Conservation (phyloP, 1,284 basidiomycete species). For the Apiotrichum mycotoxinovorans region DNA sequence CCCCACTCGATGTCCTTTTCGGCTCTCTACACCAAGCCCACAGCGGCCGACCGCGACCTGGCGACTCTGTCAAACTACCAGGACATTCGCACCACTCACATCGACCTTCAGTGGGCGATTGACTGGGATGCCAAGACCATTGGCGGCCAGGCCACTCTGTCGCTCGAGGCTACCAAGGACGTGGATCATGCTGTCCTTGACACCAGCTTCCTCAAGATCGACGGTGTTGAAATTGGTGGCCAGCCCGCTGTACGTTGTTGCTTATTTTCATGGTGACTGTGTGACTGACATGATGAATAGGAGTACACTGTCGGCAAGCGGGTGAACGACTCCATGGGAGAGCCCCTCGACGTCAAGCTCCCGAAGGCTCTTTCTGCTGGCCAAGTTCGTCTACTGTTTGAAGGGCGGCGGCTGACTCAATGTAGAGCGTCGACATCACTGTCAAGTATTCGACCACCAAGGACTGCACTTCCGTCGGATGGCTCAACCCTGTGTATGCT, state of each 20-base stretch:
- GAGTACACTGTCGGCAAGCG: slow-evolving; percentile 57
- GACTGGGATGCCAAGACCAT: slow-evolving; percentile 70
- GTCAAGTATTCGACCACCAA: slow-evolving; percentile 72
- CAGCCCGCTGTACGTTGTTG: slow-evolving; percentile 52
- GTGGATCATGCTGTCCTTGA: slow-evolving; percentile 73
- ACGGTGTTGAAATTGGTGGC: slow-evolving; percentile 58
- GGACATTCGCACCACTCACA: slow-evolving; percentile 63
- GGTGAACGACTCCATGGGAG: slow-evolving; percentile 45
- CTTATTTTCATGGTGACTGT: neutral
- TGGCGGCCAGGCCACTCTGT: slow-evolving; percentile 65
- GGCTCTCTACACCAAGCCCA: slow-evolving; percentile 17
- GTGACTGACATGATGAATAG: slow-evolving; percentile 36
- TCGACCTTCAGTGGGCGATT: slow-evolving; percentile 76
- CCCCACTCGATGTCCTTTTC: slow-evolving; percentile 33
- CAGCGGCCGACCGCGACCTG: slow-evolving; percentile 55
- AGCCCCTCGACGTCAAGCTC: slow-evolving; percentile 48
- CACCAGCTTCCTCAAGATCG: slow-evolving; percentile 68
- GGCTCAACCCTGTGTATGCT: slow-evolving; percentile 76
- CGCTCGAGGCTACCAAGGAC: slow-evolving; percentile 55
- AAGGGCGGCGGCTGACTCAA: slow-evolving; percentile 32
- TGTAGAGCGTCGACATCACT: slow-evolving; percentile 57
- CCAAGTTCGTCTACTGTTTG: slow-evolving; percentile 49
- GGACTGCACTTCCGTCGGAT: slow-evolving; percentile 82
- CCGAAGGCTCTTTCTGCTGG: slow-evolving; percentile 27
- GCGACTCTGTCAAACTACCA: slow-evolving; percentile 77